Evolutionary conservation across 176 grass and related monocot species (phyloP).

Genomic region (Oryza rufipogon): DNA sequence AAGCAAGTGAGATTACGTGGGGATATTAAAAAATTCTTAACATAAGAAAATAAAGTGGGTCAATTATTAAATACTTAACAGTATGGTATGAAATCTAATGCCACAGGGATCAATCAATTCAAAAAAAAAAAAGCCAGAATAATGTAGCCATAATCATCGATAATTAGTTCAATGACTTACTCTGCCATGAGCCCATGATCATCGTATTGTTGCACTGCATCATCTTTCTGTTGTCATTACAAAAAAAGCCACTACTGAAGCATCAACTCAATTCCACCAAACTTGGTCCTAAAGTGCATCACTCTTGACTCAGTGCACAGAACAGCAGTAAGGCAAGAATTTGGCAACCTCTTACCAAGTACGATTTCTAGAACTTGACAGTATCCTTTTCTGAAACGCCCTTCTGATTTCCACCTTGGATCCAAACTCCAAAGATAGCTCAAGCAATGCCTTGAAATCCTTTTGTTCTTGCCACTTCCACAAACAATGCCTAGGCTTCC

Average conservation of each 20-base stretch:
- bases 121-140: too few species aligned
- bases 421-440: not conserved
- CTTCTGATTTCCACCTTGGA: not conserved
- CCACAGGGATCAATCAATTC: too few species aligned
- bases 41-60: too few species aligned
- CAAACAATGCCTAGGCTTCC: too few species aligned
- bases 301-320: too few species aligned
- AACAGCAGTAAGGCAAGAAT: conserved; percentile 15
- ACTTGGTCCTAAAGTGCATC: not conserved
- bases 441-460: not conserved
- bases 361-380: not conserved
- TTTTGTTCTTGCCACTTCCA: conserved; percentile 8
- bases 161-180: too few species aligned
- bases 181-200: too few species aligned
- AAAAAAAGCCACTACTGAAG: not conserved
- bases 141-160: too few species aligned
- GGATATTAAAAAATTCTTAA: too few species aligned
- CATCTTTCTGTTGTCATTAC: not conserved
- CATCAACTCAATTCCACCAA: not conserved
- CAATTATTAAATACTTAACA: too few species aligned
- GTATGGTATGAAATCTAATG: too few species aligned
- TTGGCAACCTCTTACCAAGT: not conserved
- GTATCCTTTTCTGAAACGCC: not conserved
- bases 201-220: not conserved
- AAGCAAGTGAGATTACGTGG: too few species aligned